phyloP scores from a whole-genome alignment of 495 filamentous ascomycete species.

The Xylaria sp. region DNA sequence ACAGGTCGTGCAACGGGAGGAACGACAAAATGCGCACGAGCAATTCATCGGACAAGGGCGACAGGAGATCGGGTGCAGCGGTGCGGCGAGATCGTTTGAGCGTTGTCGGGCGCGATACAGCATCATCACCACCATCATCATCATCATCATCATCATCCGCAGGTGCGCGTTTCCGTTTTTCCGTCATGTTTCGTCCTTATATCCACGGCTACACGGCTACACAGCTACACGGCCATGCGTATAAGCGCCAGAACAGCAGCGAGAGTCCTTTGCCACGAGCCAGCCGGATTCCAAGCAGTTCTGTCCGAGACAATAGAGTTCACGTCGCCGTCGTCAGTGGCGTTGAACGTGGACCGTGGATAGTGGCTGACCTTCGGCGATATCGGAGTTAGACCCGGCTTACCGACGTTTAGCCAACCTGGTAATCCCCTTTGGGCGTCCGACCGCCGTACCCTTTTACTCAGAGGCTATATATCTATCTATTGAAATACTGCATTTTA shows the following conservation, averaged over 20 bases:
- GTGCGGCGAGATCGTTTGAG: conserved; percentile 38
- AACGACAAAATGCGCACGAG: conserved; percentile 84
- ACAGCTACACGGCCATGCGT: neutral
- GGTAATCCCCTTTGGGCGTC: no score
- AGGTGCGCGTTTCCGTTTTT: conserved; percentile 37
- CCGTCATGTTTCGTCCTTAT: conserved; percentile 27
- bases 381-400: conserved; percentile 17
- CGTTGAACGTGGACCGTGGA: neutral
- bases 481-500: no score
- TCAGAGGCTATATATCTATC: no score
- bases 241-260: neutral
- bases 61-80: conserved; percentile 47
- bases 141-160: no score
- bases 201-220: no score
- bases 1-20: conserved; percentile 71
- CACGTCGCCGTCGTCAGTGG: neutral
- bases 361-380: neutral
- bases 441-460: no score
- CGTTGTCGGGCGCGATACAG: conserved; percentile 29
- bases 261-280: neutral
- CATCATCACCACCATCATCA: no score
- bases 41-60: conserved; percentile 84
- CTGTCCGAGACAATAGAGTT: neutral
- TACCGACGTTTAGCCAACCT: conserved; percentile 1
- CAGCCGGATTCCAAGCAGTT: neutral